Evolutionary conservation across 306 rosid species (phyloP).

Genomic region (Hippophae rhamnoides): DNA sequence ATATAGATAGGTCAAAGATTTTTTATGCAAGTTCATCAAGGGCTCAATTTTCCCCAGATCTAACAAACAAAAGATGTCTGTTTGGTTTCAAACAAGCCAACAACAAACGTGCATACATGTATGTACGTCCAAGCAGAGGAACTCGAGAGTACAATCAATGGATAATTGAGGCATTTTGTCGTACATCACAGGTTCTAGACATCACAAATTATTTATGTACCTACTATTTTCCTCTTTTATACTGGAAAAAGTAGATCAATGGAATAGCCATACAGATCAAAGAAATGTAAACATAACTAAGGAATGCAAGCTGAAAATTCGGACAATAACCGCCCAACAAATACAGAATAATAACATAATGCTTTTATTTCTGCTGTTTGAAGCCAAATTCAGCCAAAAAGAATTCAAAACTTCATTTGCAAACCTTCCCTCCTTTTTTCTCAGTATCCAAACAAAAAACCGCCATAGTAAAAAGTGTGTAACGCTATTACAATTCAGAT

Average conservation of each 20-base stretch:
- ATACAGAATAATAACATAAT: not conserved
- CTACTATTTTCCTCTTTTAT: not conserved
- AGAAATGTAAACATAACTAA: not conserved
- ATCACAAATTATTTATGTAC: not conserved
- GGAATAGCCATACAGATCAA: constrained; percentile 9
- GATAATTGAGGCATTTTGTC: not conserved
- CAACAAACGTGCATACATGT: not conserved
- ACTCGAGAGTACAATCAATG: not conserved
- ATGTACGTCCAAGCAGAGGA: not conserved
- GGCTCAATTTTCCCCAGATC: constrained; percentile 11
- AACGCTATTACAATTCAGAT: not conserved
- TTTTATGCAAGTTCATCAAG: not conserved
- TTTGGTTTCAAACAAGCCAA: too few species aligned
- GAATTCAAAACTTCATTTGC: constrained; percentile 4
- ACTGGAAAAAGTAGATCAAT: not conserved
- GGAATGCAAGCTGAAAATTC: not conserved
- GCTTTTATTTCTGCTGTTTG: not conserved
- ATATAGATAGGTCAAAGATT: not conserved
- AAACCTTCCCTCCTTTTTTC: constrained; percentile 11
- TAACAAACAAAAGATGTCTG: not conserved
- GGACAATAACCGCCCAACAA: not conserved
- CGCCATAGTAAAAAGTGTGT: not conserved
- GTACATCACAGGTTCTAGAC: not conserved
- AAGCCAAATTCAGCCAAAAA: not conserved
- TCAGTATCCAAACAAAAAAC: not conserved